Base-by-base conservation (phyloP, 371 early-diverging fungal genomes). In the Syncephalastrum monosporum region DNA sequence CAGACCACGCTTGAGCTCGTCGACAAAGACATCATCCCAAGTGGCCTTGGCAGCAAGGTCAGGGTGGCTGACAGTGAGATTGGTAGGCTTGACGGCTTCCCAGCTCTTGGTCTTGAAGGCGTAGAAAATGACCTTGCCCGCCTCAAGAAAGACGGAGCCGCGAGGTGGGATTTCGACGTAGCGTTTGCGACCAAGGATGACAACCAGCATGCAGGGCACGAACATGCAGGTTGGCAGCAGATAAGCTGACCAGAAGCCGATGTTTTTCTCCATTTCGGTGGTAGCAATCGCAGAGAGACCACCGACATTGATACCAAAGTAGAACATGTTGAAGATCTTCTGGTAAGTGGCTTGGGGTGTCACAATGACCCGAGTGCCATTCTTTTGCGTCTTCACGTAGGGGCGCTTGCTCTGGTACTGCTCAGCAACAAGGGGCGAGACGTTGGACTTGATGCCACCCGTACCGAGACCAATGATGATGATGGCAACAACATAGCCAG, bases 1-100 rank as follows among this genome's bases (percentile, higher is more conserved):
- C 42, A 89, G 67, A 6, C 85, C 72, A 48, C 77, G 74, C 60
- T 74, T 77, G 62, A 91, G 69, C 65, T 89, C 90, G 25, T 85
- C 78, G 23, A 91, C 87, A 64, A 90, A 91, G 56, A 77, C 66
- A 74, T 88, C 85, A 50, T 86, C 83, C 90, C 90, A 91, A 42
- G 72, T 74, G 21, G 64, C 71, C 7, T 59, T 63, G 42, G 65
- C 50, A 23, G 56, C 53, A 0, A 75, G 48, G 46, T 75, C 71
- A 33, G 79, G 79, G 44, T 72, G 65, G 1, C 55, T 56, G 1
- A 47, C 38, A 16, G 57, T 61, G 12, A 79, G 60, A 10, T 57
- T 57, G n/a, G 74, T 72, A 19, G 76, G 79, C 47, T 79, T 79
- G 60, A 64, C 64, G 10, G 64, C 67, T 12, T 68, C 71, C 43